phyloP scores from a whole-genome alignment of 495 filamentous ascomycete genomes.

The Penicillium longicatenatum region DNA sequence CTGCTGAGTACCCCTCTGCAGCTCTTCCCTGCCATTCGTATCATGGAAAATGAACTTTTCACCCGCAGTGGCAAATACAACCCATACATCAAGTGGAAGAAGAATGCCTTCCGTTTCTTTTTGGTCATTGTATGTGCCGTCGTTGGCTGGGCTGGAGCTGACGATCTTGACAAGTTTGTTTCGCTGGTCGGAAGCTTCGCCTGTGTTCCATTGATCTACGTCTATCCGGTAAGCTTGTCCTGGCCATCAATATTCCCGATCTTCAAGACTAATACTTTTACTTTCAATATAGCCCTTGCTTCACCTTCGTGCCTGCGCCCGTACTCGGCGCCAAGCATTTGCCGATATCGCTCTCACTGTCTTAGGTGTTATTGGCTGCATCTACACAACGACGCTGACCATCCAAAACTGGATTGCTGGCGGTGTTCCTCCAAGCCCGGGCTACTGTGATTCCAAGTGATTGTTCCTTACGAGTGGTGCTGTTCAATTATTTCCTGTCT shows the following conservation, averaged over 20 bases:
- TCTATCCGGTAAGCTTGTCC: slow-evolving; percentile 79
- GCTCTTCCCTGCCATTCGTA: slow-evolving; percentile 93
- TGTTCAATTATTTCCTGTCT: slow-evolving; percentile 10
- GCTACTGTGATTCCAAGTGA: slow-evolving; percentile 59
- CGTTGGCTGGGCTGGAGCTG: slow-evolving; percentile 89
- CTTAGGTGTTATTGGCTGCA: slow-evolving; percentile 84
- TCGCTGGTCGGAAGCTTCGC: slow-evolving; percentile 95
- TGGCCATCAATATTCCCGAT: not conserved
- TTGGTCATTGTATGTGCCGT: slow-evolving; percentile 82
- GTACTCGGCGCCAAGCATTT: slow-evolving; percentile 58
- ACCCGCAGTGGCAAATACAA: slow-evolving; percentile 92
- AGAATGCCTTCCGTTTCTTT: slow-evolving; percentile 93
- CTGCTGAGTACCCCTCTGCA: slow-evolving; percentile 91
- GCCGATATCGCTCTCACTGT: slow-evolving; percentile 73
- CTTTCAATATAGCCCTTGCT: slow-evolving; percentile 68
- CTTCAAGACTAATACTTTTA: not conserved
- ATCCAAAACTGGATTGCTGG: slow-evolving; percentile 76
- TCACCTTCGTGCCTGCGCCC: slow-evolving; percentile 79
- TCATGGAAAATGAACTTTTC: slow-evolving; percentile 68
- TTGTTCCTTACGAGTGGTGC: not conserved
- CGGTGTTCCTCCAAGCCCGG: slow-evolving; percentile 43
- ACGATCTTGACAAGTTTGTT: slow-evolving; percentile 96
- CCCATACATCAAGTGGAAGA: slow-evolving; percentile 96
- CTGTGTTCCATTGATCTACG: slow-evolving; percentile 95
- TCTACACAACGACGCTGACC: slow-evolving; percentile 85